Evolutionary conservation across 2,329 filamentous ascomycete species (phyloP).

Genomic region (Nannizziopsis arthrosporioides): DNA sequence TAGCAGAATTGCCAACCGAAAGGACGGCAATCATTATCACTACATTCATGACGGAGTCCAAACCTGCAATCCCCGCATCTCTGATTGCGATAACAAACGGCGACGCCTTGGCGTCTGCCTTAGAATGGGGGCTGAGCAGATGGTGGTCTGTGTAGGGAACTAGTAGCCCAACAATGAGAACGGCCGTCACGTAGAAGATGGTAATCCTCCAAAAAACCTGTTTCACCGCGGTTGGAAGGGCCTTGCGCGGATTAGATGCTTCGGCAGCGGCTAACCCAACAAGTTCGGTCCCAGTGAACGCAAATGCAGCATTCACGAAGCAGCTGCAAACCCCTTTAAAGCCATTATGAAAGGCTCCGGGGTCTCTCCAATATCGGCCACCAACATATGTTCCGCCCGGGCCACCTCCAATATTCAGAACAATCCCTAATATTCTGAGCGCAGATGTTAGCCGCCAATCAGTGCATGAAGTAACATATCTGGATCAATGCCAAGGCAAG

Average conservation of each 20-base stretch:
- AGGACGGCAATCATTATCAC: slow-evolving; percentile 61
- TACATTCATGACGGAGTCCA: slow-evolving; percentile 64
- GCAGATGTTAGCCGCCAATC: slow-evolving; percentile 12
- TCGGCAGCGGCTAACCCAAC: slow-evolving; percentile 47
- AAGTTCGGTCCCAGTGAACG: slow-evolving; percentile 36
- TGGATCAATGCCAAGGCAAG: background rate
- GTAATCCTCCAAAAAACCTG: slow-evolving; percentile 45
- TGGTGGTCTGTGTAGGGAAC: slow-evolving; percentile 50
- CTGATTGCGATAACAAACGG: slow-evolving; percentile 63
- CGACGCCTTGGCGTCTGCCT: slow-evolving; percentile 58
- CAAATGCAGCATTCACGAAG: slow-evolving; percentile 32
- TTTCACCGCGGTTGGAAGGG: slow-evolving; percentile 44
- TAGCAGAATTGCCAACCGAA: slow-evolving; percentile 56
- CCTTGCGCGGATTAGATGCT: slow-evolving; percentile 41
- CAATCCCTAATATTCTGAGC: slow-evolving; percentile 50
- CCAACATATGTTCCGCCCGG: slow-evolving; percentile 51
- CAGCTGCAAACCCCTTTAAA: slow-evolving; percentile 55
- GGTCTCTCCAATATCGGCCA: slow-evolving; percentile 54
- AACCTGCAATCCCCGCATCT: slow-evolving; percentile 53
- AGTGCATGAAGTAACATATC: slow-evolving; percentile 27
- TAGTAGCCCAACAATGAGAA: slow-evolving; percentile 48
- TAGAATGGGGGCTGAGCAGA: slow-evolving; percentile 48
- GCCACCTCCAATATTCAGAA: slow-evolving; percentile 55
- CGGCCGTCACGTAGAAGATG: slow-evolving; percentile 47
- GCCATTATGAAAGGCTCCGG: slow-evolving; percentile 46